Evolutionary conservation across 805 yeast genomes (phyloP).

Genomic region (Teunomyces lycoperdinae): DNA sequence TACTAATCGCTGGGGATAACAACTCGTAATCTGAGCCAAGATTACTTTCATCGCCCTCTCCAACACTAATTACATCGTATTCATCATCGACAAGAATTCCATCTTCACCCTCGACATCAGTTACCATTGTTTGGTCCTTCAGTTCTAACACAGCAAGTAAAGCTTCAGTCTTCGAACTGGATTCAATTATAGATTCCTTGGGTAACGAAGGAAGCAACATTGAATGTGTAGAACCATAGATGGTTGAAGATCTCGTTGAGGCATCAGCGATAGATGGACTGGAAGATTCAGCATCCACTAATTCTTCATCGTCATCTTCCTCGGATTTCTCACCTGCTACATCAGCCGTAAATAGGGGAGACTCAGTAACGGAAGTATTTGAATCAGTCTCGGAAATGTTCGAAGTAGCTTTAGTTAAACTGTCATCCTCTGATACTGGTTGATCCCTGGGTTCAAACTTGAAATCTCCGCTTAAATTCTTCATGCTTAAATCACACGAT

Average conservation of each 20-base stretch:
- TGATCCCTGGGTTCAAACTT: conserved; percentile 5
- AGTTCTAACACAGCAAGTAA: conserved; percentile 19
- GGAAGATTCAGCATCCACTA: not conserved
- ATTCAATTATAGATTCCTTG: conserved; percentile 19
- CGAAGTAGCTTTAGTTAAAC: not conserved
- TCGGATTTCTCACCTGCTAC: not conserved
- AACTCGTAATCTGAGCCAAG: conserved; percentile 36
- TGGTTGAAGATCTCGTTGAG: conserved; percentile 1
- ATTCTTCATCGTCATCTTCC: not conserved
- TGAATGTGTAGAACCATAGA: conserved; percentile 21
- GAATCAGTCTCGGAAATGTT: not conserved
- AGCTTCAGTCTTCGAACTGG: conserved; percentile 16
- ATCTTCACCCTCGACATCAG: not conserved
- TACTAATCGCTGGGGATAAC: conserved; percentile 15
- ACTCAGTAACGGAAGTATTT: not conserved
- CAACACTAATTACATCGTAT: conserved; percentile 33
- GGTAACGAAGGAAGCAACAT: conserved; percentile 32
- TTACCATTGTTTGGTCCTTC: not conserved
- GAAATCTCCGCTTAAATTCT: conserved; percentile 22
- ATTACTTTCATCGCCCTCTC: conserved; percentile 26
- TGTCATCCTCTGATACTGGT: not conserved
- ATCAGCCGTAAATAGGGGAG: not conserved
- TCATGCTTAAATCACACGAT: conserved; percentile 19
- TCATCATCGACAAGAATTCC: conserved; percentile 18
- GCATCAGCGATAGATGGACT: not conserved